These are phyloP conservation scores for Euptelea pleiosperma DNA, from an alignment of 164 flowering plant genomes.

Conservation along the genomic window DNA sequence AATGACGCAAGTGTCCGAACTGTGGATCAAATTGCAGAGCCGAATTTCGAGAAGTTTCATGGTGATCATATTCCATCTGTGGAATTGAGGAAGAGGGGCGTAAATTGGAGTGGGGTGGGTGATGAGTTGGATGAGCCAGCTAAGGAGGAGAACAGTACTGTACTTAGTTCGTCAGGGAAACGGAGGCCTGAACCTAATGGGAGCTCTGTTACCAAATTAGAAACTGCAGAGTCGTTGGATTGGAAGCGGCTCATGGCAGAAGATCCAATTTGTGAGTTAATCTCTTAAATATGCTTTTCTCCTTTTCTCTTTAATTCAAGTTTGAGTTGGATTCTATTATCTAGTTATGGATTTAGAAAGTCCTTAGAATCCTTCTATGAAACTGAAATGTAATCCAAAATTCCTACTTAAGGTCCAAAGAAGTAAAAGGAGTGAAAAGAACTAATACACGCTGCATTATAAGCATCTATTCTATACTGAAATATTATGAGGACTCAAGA, in stretches of 20 bases:
- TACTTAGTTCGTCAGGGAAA: slow-evolving; percentile 16
- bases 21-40: slow-evolving; percentile 16
- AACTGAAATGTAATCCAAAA: too few relatives aligned
- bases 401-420: too few relatives aligned
- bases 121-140: slow-evolving; percentile 8
- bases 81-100: slow-evolving; percentile 69
- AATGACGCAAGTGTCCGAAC: slow-evolving; percentile 15
- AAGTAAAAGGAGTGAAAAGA: too few relatives aligned
- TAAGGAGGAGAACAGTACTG: slow-evolving; percentile 16
- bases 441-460: too few relatives aligned
- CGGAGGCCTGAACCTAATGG: slow-evolving; percentile 33
- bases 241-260: slow-evolving; percentile 71
- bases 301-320: not conserved
- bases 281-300: not conserved
- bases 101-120: slow-evolving; percentile 31
- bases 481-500: too few relatives aligned
- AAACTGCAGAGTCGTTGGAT: slow-evolving; percentile 60
- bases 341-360: too few relatives aligned
- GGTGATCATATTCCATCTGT: slow-evolving; percentile 22
- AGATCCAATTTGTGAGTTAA: slow-evolving; percentile 55
- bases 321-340: too few relatives aligned
- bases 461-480: too few relatives aligned
- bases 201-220: slow-evolving; percentile 34
- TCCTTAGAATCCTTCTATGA: too few relatives aligned
- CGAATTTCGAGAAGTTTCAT: slow-evolving; percentile 21